Evolutionary conservation across 2,329 filamentous ascomycete genomes (phyloP).

Genomic region (Aaosphaeria pasadenensis): DNA sequence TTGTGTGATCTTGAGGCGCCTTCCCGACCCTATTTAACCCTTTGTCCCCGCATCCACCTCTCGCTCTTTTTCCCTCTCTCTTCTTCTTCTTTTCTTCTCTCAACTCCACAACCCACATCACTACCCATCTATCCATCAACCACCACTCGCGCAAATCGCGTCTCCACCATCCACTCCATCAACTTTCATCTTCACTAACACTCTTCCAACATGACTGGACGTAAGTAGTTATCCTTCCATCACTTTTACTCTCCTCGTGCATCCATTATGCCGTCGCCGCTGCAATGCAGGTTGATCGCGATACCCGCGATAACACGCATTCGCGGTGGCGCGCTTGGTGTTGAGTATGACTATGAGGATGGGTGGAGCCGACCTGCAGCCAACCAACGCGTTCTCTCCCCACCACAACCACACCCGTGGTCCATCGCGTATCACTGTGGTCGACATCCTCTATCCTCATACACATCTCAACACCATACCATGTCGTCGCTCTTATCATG

Average conservation of each 20-base stretch:
- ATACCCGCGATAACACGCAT: conserved; percentile 8
- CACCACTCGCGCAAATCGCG: conserved; percentile 7
- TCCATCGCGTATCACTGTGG: conserved; percentile 5
- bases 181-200: conserved; percentile 19
- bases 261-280: conserved; percentile 16
- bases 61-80: neutral
- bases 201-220: conserved; percentile 42
- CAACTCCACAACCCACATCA: conserved; percentile 2
- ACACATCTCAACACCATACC: conserved; percentile 11
- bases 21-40: conserved; percentile 2
- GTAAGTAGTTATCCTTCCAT: conserved; percentile 32
- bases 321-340: conserved; percentile 17
- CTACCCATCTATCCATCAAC: conserved; percentile 6
- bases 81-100: conserved; percentile 3
- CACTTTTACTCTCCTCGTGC: conserved; percentile 11
- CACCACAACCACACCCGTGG: conserved; percentile 5
- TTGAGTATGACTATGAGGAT: conserved; percentile 3
- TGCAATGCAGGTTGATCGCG: conserved; percentile 4
- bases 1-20: neutral
- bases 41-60: neutral
- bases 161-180: conserved; percentile 16
- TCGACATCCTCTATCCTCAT: conserved; percentile 1
- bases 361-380: conserved; percentile 7
- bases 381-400: conserved; percentile 20
- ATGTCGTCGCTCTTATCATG: conserved; percentile 7